A percentile compares a stretch with the other conserved stretches of the same genome.
These are phyloP conservation scores for Fragilaria crotonensis DNA, from an alignment of 108 stramenopile species.

Conservation along the genomic window DNA sequence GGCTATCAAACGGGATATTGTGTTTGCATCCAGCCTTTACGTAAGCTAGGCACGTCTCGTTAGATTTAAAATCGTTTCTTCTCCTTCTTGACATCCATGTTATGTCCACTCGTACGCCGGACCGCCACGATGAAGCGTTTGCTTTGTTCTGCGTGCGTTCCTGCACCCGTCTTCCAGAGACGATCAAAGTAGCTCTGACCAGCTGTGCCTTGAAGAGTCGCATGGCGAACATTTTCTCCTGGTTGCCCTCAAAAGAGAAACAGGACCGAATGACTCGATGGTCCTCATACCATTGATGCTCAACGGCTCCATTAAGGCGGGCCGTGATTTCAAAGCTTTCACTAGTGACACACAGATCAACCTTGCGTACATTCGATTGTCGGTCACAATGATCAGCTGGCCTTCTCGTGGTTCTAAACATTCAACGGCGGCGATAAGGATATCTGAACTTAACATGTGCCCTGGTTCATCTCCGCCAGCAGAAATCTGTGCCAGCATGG, in stretches of 20 bases:
- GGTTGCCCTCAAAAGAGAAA: conserved; percentile 58
- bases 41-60: conserved; percentile 67
- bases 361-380: conserved; percentile 68
- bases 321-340: conserved; percentile 22
- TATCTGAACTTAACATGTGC: conserved; percentile 64
- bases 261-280: conserved; percentile 15
- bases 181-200: conserved; percentile 83
- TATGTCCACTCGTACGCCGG: background rate
- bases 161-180: conserved; percentile 76
- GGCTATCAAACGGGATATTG: conserved; percentile 94
- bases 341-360: conserved; percentile 55
- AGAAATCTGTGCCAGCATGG: conserved; percentile 21
- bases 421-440: conserved; percentile 33
- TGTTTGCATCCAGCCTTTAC: conserved; percentile 96
- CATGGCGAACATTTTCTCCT: conserved; percentile 50
- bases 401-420: conserved; percentile 34
- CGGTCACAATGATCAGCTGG: conserved; percentile 66
- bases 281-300: conserved; percentile 7
- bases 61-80: too few species aligned
- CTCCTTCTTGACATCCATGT: too few species aligned
- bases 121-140: conserved; percentile 45
- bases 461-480: conserved; percentile 61
- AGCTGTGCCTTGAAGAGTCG: background rate
- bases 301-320: conserved; percentile 5
- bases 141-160: conserved; percentile 60